These are phyloP conservation scores for Didymella sp. DNA, from an alignment of 2,329 filamentous ascomycete genomes.

Conservation along the genomic window DNA sequence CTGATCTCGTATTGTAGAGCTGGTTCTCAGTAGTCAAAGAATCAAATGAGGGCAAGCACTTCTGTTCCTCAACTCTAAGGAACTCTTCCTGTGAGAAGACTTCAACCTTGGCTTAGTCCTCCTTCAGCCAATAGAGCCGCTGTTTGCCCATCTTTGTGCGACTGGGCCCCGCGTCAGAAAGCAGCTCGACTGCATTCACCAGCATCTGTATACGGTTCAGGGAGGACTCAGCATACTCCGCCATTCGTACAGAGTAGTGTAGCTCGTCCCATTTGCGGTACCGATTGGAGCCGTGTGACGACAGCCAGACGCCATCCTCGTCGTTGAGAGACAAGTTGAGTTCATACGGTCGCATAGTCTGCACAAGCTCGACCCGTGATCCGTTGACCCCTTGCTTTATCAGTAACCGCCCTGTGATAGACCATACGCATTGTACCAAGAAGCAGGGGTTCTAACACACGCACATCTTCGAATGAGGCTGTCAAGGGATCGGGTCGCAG, in stretches of 20 bases:
- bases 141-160: not conserved
- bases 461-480: not conserved
- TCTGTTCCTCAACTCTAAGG: not conserved
- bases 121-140: not conserved
- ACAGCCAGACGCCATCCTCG: not conserved
- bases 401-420: too few relatives aligned
- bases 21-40: not conserved
- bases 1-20: not conserved
- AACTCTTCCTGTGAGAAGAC: not conserved
- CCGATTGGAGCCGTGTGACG: not conserved
- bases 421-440: not conserved
- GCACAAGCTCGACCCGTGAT: too few relatives aligned
- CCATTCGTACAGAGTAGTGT: not conserved
- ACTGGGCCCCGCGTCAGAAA: not conserved
- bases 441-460: not conserved
- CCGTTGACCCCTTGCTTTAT: not conserved
- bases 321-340: not conserved
- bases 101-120: not conserved
- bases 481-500: not conserved
- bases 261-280: not conserved
- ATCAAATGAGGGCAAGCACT: not conserved
- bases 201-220: not conserved
- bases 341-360: too few relatives aligned
- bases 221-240: not conserved
- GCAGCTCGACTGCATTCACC: not conserved